phyloP scores from a whole-genome alignment of 1,284 basidiomycete genomes.

The Rhodotorula sp. region DNA sequence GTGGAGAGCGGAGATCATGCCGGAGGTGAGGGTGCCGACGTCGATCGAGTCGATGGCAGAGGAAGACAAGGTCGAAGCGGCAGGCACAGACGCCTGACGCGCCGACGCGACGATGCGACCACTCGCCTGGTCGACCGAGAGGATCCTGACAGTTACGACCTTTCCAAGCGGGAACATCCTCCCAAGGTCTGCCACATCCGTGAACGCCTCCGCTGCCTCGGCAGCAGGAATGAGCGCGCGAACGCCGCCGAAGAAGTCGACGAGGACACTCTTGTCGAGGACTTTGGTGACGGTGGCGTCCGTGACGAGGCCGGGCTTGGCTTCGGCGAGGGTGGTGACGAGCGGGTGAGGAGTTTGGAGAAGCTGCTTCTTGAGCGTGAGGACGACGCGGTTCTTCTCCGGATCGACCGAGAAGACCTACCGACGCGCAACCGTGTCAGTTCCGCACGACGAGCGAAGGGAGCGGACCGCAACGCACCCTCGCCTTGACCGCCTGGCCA shows the following conservation, averaged over 20 bases:
- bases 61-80: conserved; percentile 57
- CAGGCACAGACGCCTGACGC: conserved; percentile 61
- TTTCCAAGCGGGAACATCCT: conserved; percentile 75
- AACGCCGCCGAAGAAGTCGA: conserved; percentile 88
- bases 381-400: conserved; percentile 72
- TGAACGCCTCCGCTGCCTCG: conserved; percentile 70
- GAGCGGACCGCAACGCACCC: conserved; percentile 48
- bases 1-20: conserved; percentile 71
- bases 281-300: conserved; percentile 82
- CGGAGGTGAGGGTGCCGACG: conserved; percentile 71
- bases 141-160: conserved; percentile 81
- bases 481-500: conserved; percentile 78
- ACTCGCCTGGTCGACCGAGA: conserved; percentile 64
- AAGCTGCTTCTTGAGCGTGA: conserved; percentile 91
- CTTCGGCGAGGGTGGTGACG: conserved; percentile 65
- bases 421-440: conserved; percentile 53
- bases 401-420: conserved; percentile 74
- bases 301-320: conserved; percentile 68
- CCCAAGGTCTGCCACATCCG: conserved; percentile 58
- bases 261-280: conserved; percentile 70
- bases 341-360: conserved; percentile 74
- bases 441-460: neutral
- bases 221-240: conserved; percentile 76
- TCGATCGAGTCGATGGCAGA: conserved; percentile 46
- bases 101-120: conserved; percentile 78